A percentile compares a stretch with the other conserved stretches of the same genome.
Conservation (phyloP, 805 yeast genomes). For the Candida sithepensis region DNA sequence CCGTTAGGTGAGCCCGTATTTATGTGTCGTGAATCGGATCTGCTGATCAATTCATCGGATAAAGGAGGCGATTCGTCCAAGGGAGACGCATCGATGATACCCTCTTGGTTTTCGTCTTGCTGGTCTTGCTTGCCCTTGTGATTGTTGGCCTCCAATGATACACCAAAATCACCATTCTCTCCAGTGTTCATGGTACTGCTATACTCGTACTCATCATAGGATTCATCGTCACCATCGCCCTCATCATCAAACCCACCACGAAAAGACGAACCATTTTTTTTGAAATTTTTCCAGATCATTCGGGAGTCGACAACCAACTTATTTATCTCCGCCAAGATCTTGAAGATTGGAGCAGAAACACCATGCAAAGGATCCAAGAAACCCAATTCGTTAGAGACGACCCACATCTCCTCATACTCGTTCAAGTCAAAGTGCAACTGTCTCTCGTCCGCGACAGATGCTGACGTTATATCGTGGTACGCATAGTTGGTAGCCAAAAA, state of each 20-base stretch:
- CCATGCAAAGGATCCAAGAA: constrained; percentile 69
- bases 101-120: constrained; percentile 2
- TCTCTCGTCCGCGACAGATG: constrained; percentile 53
- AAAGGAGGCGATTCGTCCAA: constrained; percentile 8
- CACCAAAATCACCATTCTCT: too few species aligned
- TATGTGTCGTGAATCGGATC: neutral
- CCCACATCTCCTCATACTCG: constrained; percentile 55
- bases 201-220: neutral
- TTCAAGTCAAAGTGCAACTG: constrained; percentile 62
- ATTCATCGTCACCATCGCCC: constrained; percentile 5
- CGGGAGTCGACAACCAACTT: constrained; percentile 54
- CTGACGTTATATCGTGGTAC: constrained; percentile 72
- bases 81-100: constrained; percentile 3
- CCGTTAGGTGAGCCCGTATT: neutral
- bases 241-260: constrained; percentile 1
- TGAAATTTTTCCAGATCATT: constrained; percentile 18
- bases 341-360: constrained; percentile 64
- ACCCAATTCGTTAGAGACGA: constrained; percentile 35
- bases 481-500: constrained; percentile 78
- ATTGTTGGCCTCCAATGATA: too few species aligned
- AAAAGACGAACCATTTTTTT: neutral
- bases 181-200: constrained; percentile 5
- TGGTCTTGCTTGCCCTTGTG: constrained; percentile 13
- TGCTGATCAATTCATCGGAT: constrained; percentile 1
- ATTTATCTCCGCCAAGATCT: constrained; percentile 64